A percentile compares a stretch with the other conserved stretches of the same genome.
These are phyloP conservation scores for Ceratocystiopsis minuta DNA, from an alignment of 2,329 filamentous ascomycete species.

Conservation along the genomic window DNA sequence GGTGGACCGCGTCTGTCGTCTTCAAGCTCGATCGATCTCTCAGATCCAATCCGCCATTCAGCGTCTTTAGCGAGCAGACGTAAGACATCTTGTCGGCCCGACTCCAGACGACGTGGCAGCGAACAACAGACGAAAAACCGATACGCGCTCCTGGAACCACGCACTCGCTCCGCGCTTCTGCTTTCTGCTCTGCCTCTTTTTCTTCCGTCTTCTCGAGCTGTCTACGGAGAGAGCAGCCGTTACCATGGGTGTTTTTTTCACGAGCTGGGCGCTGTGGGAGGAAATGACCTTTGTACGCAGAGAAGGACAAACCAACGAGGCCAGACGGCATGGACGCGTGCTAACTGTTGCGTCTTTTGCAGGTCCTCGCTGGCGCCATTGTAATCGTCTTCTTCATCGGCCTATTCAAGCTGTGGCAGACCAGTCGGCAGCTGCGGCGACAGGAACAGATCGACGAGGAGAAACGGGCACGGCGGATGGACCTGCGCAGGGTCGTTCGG, in stretches of 20 bases:
- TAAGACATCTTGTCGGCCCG: too few relatives aligned
- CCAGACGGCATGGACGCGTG: background rate
- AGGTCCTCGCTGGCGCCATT: slow-evolving; percentile 60
- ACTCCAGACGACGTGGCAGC: too few relatives aligned
- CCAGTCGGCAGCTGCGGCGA: slow-evolving; percentile 34
- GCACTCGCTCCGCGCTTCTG: background rate
- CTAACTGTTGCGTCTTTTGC: background rate
- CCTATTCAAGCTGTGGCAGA: slow-evolving; percentile 47
- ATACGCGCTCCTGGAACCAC: too few relatives aligned
- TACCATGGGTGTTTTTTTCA: slow-evolving; percentile 38
- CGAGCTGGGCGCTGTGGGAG: slow-evolving; percentile 65
- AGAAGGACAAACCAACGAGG: background rate
- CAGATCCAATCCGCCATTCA: too few relatives aligned
- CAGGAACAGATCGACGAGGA: slow-evolving; percentile 49
- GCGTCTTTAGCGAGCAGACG: too few relatives aligned
- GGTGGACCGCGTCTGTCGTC: too few relatives aligned
- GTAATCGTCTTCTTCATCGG: slow-evolving; percentile 51
- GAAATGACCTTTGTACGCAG: slow-evolving; percentile 62
- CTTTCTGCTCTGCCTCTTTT: background rate
- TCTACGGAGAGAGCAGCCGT: background rate
- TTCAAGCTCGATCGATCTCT: too few relatives aligned
- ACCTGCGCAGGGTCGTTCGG: slow-evolving; percentile 38
- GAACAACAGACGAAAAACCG: too few relatives aligned
- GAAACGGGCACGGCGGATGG: slow-evolving; percentile 33
- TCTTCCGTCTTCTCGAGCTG: background rate